Base-by-base conservation (phyloP, 2,329 filamentous ascomycete genomes). In the Aspergillus candidus region DNA sequence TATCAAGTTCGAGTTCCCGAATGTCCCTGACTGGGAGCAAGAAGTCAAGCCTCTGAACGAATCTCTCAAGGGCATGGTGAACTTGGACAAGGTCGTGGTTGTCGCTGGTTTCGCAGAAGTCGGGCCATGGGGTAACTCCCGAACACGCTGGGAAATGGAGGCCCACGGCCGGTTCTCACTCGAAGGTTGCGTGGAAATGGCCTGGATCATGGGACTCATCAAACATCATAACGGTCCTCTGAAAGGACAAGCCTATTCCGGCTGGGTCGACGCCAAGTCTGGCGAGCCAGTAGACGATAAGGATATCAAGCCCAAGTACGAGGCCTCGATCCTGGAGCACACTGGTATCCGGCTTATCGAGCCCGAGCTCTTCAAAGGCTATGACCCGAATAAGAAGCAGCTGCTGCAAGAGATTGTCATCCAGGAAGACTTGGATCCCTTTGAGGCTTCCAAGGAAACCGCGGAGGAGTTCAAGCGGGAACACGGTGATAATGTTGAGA, bases 61-160 rank as follows among this genome's bases (percentile, higher is more conserved):
- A 13, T 81, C 83, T 48, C 83, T 98, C 52, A 91, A 94, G 74
- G 93, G 90, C 43, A 98, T 98, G 93, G 93, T 98, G 41, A 91
- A 98, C 61, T 81, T 98, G 33, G 93, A 97, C 62, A 96, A 94
- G 76, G 90, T 97, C 4, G 90, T 98, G 13, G 93, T 98, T 36
- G 86, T 98, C 49, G 95, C 93, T 48, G 93, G 93, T 66, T 98
- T 98, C 63, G 82, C 93, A 43, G 93, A 98, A 50, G 60, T 65
- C 39, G 65, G 72, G 12, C 93, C 93, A 6, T 98, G 93, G 94
- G 93, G 93, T 75, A 98, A 97, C 75, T 91, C 93, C 3, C 83
- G 93, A 60, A 98, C 93, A 36, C 83, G 93, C 50, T 98, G 93
- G 93, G 93, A 98, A 74, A 98, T 98, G 91, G 93, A 98, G 69